Evolutionary conservation across 495 filamentous ascomycete species (phyloP), one percentile per base, ranked within the genome.

Genomic region (Jackrogersella minutella): DNA sequence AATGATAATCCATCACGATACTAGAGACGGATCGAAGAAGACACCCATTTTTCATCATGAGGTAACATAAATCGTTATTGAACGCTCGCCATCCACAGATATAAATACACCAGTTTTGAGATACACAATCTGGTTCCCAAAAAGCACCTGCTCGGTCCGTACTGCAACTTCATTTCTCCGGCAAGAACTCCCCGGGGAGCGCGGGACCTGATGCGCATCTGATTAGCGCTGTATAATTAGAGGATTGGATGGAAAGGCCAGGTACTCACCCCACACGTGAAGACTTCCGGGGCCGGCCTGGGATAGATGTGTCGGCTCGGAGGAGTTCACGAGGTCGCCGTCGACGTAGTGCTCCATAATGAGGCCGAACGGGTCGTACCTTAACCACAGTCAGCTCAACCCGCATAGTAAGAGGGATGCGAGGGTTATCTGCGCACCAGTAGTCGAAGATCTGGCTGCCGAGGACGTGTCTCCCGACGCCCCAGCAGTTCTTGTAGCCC

Each of bases 401-500:
- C 6, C 21, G 0, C 8, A 21, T 7, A 30, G 1, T 0, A 14
- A 13, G 43, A 19, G 21, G 11, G 40, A 4, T 39, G 40, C 34
- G 30, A 28, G 6, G 70, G 4, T 2, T 13, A 16, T 19, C 53
- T 6, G 6, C 78, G 17, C 74, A 84, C 84, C 90, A 87, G 77
- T 93, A 91, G 72, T 93, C 91, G 47, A 94, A 83, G 37, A 88
- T 80, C 72, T 87, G 84, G 69, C 82, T 81, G 51, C 87, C 81
- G 78, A 92, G 74, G 52, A 89, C 79, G 82, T 92, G 87, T 75
- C 91, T 69, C 67, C 91, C 81, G 62, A 90, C 84, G 0, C 90
- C 90, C 90, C 90, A 93, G 55, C 88, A 88, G 59, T 84, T 85
- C 58, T 82, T 79, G 70, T 90, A 90, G 1, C 84, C 85, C 72